These are phyloP conservation scores for Fusarium acutatum DNA, from an alignment of 2,329 filamentous ascomycete genomes.

Conservation along the genomic window DNA sequence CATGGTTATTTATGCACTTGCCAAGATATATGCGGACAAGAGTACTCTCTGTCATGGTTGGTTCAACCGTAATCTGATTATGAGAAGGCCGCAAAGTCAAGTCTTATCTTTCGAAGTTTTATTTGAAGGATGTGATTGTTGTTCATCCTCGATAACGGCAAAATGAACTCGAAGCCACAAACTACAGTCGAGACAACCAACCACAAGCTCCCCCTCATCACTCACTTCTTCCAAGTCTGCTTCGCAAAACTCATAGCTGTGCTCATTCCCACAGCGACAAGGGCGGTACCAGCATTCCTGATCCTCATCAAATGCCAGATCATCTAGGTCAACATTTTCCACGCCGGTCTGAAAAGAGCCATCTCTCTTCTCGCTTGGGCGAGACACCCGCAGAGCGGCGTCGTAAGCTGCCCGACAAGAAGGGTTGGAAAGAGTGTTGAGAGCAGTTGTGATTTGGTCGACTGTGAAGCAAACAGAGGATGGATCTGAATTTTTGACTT, in stretches of 20 bases:
- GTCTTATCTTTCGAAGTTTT: constrained; percentile 29
- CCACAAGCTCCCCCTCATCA: constrained; percentile 67
- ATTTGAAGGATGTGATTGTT: constrained; percentile 13
- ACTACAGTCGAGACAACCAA: constrained; percentile 73
- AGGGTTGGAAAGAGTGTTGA: constrained; percentile 62
- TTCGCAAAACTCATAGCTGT: constrained; percentile 68
- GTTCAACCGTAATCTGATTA: neutral
- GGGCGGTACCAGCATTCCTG: constrained; percentile 61
- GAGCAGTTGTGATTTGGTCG: constrained; percentile 71
- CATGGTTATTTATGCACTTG: neutral
- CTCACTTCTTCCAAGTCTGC: constrained; percentile 66
- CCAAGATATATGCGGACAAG: neutral
- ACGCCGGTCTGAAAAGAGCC: constrained; percentile 64
- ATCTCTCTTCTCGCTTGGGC: constrained; percentile 31
- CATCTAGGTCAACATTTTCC: constrained; percentile 72
- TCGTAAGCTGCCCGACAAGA: constrained; percentile 63
- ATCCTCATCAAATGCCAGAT: constrained; percentile 62
- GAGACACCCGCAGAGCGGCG: constrained; percentile 52
- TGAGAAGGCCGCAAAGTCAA: constrained; percentile 19
- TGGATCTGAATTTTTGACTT: constrained; percentile 44
- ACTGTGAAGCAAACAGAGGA: constrained; percentile 62
- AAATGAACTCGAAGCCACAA: constrained; percentile 73
- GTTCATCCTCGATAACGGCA: constrained; percentile 56
- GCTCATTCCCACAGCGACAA: constrained; percentile 71
- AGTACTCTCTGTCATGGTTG: neutral